A percentile compares a stretch with the other conserved stretches of the same genome.
These are phyloP conservation scores for Eimeria acervulina DNA, from an alignment of 169 alveolate genomes.

Conservation along the genomic window DNA sequence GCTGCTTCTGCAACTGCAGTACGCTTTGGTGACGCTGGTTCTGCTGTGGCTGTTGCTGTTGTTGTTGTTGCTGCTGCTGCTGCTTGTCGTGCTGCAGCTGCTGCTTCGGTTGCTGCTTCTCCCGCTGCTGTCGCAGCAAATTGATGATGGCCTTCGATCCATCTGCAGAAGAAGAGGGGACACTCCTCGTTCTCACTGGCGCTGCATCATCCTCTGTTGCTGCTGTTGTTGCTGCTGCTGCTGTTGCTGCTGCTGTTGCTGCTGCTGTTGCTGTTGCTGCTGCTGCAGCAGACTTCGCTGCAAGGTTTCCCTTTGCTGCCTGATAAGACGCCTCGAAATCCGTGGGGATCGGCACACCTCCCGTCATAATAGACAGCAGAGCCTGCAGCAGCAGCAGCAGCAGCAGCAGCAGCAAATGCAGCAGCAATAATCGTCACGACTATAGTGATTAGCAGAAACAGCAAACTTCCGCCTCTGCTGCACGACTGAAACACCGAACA, in stretches of 20 bases:
- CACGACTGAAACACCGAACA: no score
- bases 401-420: slow-evolving; percentile 24
- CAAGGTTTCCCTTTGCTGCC: background rate
- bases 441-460: background rate
- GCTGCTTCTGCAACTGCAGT: background rate
- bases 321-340: background rate
- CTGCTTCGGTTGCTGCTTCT: background rate
- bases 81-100: background rate
- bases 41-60: background rate
- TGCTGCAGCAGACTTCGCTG: background rate
- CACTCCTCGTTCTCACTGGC: background rate
- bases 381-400: slow-evolving; percentile 69
- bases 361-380: slow-evolving; percentile 21
- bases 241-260: slow-evolving; percentile 26
- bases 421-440: background rate
- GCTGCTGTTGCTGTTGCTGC: slow-evolving; percentile 49
- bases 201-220: background rate
- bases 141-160: background rate
- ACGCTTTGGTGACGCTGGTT: background rate
- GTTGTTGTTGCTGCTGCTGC: slow-evolving; percentile 14
- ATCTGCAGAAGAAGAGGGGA: background rate
- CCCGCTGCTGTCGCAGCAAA: slow-evolving; percentile 48
- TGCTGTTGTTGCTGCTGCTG: slow-evolving; percentile 46
- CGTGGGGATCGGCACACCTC: slow-evolving; percentile 32
- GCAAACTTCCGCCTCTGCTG: no score